Percentiles rank a stretch among this genome's conserved stretches.
These are phyloP conservation scores for Metarhizium rileyi DNA, from an alignment of 2,329 filamentous ascomycete species.

Conservation along the genomic window DNA sequence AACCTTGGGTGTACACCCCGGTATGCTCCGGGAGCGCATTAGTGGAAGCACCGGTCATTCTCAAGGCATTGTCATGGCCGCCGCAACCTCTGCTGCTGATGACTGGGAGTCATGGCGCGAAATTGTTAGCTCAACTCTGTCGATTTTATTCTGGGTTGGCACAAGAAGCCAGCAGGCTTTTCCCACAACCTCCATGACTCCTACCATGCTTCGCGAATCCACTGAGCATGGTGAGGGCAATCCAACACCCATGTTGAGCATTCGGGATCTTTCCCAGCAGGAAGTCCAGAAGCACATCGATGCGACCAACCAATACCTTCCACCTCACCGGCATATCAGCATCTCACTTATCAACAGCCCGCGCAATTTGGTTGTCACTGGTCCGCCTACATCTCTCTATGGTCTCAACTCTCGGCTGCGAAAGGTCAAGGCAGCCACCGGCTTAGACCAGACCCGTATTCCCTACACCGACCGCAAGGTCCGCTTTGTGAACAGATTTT, in stretches of 20 bases:
- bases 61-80: slow-evolving; percentile 89
- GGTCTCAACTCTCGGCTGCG: slow-evolving; percentile 90
- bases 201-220: slow-evolving; percentile 84
- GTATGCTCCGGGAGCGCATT: slow-evolving; percentile 75
- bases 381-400: slow-evolving; percentile 89
- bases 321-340: slow-evolving; percentile 82
- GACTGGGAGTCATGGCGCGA: slow-evolving; percentile 89
- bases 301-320: slow-evolving; percentile 92
- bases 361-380: slow-evolving; percentile 92
- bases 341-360: slow-evolving; percentile 96
- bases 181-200: slow-evolving; percentile 86
- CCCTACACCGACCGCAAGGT: slow-evolving; percentile 94
- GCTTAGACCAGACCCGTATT: slow-evolving; percentile 87
- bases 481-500: slow-evolving; percentile 91
- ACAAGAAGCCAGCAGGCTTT: slow-evolving; percentile 95
- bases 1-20: slow-evolving; percentile 79
- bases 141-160: slow-evolving; percentile 97
- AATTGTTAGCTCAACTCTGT: slow-evolving; percentile 69
- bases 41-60: slow-evolving; percentile 91
- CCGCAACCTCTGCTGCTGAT: slow-evolving; percentile 79
- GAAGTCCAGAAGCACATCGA: slow-evolving; percentile 96
- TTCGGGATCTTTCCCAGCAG: slow-evolving; percentile 78
- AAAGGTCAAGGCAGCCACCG: slow-evolving; percentile 96
- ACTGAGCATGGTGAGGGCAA: slow-evolving; percentile 89
- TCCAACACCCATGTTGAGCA: slow-evolving; percentile 95